A percentile compares a stretch with the other conserved stretches of the same genome.
Conservation (phyloP, 495 filamentous ascomycete species). For the Penicillium nucicola region DNA sequence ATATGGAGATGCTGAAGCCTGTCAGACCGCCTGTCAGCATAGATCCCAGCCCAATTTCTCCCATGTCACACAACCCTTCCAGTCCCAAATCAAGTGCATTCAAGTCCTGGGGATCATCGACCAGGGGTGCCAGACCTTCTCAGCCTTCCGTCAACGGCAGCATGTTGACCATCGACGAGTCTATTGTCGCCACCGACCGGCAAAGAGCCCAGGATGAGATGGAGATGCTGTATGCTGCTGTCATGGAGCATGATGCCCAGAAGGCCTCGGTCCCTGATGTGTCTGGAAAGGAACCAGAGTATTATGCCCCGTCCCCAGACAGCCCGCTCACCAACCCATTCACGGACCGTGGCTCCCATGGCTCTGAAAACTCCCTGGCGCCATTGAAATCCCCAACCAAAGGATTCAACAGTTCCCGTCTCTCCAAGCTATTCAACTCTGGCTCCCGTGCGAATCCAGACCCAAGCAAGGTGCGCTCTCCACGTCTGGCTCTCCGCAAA, state of each 20-base stretch:
- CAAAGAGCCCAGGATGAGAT: conserved; percentile 73
- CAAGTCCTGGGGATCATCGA: conserved; percentile 43
- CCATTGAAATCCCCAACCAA: conserved; percentile 27
- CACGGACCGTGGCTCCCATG: conserved; percentile 28
- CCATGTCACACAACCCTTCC: conserved; percentile 36
- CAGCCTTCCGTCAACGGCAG: conserved; percentile 45
- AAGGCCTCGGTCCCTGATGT: conserved; percentile 44
- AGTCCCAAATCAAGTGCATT: conserved; percentile 37
- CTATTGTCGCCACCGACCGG: conserved; percentile 68
- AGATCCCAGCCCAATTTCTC: conserved; percentile 47
- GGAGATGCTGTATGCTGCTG: conserved; percentile 85
- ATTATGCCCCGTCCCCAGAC: conserved; percentile 31
- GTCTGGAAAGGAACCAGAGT: conserved; percentile 15
- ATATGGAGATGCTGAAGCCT: conserved; percentile 63
- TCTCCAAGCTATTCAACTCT: conserved; percentile 51
- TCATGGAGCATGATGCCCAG: conserved; percentile 82
- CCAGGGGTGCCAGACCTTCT: conserved; percentile 30
- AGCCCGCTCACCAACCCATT: conserved; percentile 38
- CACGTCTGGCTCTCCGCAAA: conserved; percentile 51
- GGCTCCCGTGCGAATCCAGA: conserved; percentile 55
- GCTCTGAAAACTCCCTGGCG: conserved; percentile 10
- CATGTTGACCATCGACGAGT: conserved; percentile 66
- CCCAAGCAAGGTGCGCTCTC: conserved; percentile 46
- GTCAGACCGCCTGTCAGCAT: conserved; percentile 45
- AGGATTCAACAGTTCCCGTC: conserved; percentile 28